Base-by-base conservation (phyloP, 495 filamentous ascomycete genomes). In the Ramalina intermedia region DNA sequence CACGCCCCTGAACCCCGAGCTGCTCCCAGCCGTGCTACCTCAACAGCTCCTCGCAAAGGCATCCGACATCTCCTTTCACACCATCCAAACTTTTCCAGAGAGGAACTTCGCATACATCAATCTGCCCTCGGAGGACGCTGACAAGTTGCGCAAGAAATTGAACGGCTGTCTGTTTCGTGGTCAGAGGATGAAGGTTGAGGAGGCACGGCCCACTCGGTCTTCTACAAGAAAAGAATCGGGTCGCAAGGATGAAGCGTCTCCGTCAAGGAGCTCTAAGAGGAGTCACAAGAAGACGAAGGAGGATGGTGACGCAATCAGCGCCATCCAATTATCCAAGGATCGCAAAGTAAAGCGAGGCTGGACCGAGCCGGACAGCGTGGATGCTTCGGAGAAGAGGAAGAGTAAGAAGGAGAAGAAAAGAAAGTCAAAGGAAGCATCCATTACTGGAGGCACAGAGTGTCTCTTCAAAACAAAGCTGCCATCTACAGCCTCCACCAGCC, bases 121-220 rank as follows among this genome's bases (percentile, higher is more conserved):
- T 17, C 63, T 96, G 18, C 87, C 90, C 0, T 63, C 58, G 2
- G 76, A 79, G 64, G 87, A 91, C 53, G 91, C 88, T 5, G 81
- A 89, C 3, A 93, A 88, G 58, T 67, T 96, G 26, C 84, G 81
- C 63, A 89, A 87, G 71, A 96, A 93, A 61, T 72, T 96, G n/a
- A 84, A 94, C 68, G 90, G 89, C 8, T 75, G 82, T 5, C 81
- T 87, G 13, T 66, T 96, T 21, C 93, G 81, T 50, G 91, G 91
- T 29, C 71, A 74, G 38, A 96, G 94, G 62, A 76, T 96, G 51
- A 76, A 78, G 41, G 75, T 98, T 33, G 85, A 94, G 54, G 73
- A 78, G 16, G 90, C 91, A 16, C 76, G 74, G 14, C 79, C 84
- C 1, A 65, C 72, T 43, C 79, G 72, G 53, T 54, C 48, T 26